Percentiles rank a stretch among this genome's conserved stretches.
phyloP scores from a whole-genome alignment of 352 stramenopile genomes.

The Phytopythium montanum region DNA sequence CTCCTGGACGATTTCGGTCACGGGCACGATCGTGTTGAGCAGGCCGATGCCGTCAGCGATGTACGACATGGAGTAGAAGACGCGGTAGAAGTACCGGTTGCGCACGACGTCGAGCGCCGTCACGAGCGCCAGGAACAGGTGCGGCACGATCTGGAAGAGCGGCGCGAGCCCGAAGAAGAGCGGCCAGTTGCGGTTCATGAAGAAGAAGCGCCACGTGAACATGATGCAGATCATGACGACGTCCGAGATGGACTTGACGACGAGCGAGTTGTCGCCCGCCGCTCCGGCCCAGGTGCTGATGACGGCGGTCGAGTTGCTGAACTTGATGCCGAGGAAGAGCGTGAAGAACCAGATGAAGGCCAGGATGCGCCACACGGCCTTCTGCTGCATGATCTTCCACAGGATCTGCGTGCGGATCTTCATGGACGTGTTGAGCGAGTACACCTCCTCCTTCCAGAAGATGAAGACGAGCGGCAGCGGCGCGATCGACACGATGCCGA shows the following conservation, averaged over 20 bases:
- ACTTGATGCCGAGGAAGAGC: slow-evolving; percentile 54
- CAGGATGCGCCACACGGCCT: slow-evolving; percentile 65
- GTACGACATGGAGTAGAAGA: slow-evolving; percentile 45
- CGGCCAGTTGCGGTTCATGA: slow-evolving; percentile 55
- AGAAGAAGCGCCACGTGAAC: slow-evolving; percentile 47
- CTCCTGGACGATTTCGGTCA: slow-evolving; percentile 67
- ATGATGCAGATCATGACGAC: slow-evolving; percentile 55
- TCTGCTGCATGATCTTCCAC: slow-evolving; percentile 79
- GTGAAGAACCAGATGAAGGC: slow-evolving; percentile 62
- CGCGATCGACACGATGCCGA: slow-evolving; percentile 50
- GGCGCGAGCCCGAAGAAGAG: slow-evolving; percentile 53
- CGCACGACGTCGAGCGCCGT: slow-evolving; percentile 39
- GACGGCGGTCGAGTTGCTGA: slow-evolving; percentile 37
- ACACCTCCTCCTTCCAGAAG: slow-evolving; percentile 65
- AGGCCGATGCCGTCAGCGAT: slow-evolving; percentile 49
- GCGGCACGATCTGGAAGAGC: slow-evolving; percentile 42
- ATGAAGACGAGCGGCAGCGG: slow-evolving; percentile 44
- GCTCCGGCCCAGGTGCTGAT: slow-evolving; percentile 40
- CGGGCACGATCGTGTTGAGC: slow-evolving; percentile 50
- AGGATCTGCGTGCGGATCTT: slow-evolving; percentile 58
- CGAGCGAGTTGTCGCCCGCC: slow-evolving; percentile 36
- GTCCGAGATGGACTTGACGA: slow-evolving; percentile 43
- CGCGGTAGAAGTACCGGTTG: slow-evolving; percentile 54
- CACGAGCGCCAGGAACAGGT: slow-evolving; percentile 39
- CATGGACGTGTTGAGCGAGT: slow-evolving; percentile 56